phyloP scores from a whole-genome alignment of 2,329 filamentous ascomycete genomes.

The Magnaporthiopsis incrustans region DNA sequence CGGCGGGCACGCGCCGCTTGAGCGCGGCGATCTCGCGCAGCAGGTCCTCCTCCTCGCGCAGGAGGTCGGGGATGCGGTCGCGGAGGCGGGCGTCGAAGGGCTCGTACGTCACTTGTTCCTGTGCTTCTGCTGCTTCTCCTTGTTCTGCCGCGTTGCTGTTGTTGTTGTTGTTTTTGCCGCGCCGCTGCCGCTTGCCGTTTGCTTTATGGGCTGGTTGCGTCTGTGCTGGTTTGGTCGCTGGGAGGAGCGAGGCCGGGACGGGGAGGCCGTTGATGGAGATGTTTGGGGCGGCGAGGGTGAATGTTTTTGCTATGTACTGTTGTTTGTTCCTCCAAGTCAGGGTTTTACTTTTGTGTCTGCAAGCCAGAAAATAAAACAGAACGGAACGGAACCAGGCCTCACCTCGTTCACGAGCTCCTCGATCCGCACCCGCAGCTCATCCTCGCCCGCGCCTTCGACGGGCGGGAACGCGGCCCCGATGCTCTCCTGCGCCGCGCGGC shows the following conservation, averaged over 20 bases:
- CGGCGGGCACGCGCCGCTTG: slow-evolving; percentile 44
- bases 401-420: slow-evolving; percentile 54
- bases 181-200: neutral
- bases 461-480: slow-evolving; percentile 62
- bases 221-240: slow-evolving; percentile 12
- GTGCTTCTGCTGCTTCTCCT: neutral
- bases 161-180: neutral
- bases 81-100: slow-evolving; percentile 54
- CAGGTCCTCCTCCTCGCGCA: slow-evolving; percentile 54
- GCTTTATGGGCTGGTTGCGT: slow-evolving; percentile 6
- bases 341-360: too few relatives aligned
- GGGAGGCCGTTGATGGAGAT: slow-evolving; percentile 55
- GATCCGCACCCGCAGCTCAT: slow-evolving; percentile 50
- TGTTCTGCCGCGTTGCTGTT: neutral
- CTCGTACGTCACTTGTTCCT: slow-evolving; percentile 39
- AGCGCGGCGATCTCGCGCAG: slow-evolving; percentile 54
- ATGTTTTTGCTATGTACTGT: slow-evolving; percentile 55
- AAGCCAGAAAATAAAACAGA: neutral
- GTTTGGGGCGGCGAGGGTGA: slow-evolving; percentile 49
- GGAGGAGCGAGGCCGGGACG: slow-evolving; percentile 31
- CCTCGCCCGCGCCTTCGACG: slow-evolving; percentile 38
- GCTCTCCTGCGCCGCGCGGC: slow-evolving; percentile 57
- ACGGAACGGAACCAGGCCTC: slow-evolving; percentile 13
- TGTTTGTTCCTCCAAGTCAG: neutral
- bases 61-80: slow-evolving; percentile 50